Percentiles rank a stretch among this genome's conserved stretches.
These are phyloP conservation scores for Halophytophthora polymorphica DNA, from an alignment of 352 stramenopile genomes.

Conservation along the genomic window DNA sequence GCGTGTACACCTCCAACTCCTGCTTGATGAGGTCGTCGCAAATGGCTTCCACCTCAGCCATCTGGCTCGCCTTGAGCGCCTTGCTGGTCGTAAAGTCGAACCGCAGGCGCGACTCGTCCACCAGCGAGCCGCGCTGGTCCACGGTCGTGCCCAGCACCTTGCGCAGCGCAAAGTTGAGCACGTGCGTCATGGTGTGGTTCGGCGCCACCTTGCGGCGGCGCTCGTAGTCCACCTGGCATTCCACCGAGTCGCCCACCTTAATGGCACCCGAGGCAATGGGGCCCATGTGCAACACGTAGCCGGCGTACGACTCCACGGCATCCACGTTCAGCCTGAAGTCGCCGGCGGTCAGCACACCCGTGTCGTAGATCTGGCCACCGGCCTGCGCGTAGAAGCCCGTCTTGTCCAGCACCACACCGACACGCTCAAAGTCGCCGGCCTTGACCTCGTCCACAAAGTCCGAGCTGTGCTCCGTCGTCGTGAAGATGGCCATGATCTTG, in stretches of 20 bases:
- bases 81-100: conserved; percentile 99
- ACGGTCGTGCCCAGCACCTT: conserved; percentile 93
- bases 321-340: conserved; percentile 72
- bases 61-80: conserved; percentile 91
- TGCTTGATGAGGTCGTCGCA: conserved; percentile 89
- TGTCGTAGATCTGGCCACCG: conserved; percentile 96
- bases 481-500: conserved; percentile 93
- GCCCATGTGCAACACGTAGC: conserved; percentile 96
- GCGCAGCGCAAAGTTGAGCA: conserved; percentile 97
- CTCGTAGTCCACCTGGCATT: conserved; percentile 93
- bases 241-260: conserved; percentile 86
- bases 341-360: conserved; percentile 64
- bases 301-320: conserved; percentile 94
- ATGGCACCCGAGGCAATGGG: conserved; percentile 59
- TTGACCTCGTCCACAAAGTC: conserved; percentile 79
- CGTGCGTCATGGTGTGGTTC: conserved; percentile 99
- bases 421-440: conserved; percentile 73
- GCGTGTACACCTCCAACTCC: conserved; percentile 88
- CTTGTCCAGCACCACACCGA: conserved; percentile 97
- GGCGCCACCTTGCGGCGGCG: conserved; percentile 91
- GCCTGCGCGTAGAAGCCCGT: conserved; percentile 98
- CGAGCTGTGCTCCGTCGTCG: conserved; percentile 87
- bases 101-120: conserved; percentile 95
- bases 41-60: conserved; percentile 84
- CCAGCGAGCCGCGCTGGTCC: conserved; percentile 97